A percentile compares a stretch with the other conserved stretches of the same genome.
phyloP scores from a whole-genome alignment of 2,329 filamentous ascomycete genomes.

The Nemania sp. region DNA sequence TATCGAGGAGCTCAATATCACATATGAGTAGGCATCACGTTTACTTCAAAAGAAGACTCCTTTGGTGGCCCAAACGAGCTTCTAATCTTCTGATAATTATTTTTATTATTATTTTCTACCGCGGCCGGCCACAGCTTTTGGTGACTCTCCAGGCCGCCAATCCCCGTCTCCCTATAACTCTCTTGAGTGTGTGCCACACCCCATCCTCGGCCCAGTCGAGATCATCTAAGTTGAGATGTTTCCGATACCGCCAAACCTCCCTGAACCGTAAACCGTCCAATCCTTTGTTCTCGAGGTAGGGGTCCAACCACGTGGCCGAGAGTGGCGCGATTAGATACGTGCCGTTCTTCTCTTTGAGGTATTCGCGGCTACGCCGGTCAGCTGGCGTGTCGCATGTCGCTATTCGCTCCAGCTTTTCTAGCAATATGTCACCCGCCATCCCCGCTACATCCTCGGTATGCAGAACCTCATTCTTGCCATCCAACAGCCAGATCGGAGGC shows the following conservation, averaged over 20 bases:
- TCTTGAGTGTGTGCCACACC: conserved; percentile 69
- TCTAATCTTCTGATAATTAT: not conserved
- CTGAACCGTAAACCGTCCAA: conserved; percentile 65
- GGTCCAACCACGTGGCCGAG: conserved; percentile 72
- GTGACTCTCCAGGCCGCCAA: conserved; percentile 67
- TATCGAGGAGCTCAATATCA: not conserved
- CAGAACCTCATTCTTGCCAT: conserved; percentile 75
- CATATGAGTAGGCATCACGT: not conserved
- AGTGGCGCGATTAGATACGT: conserved; percentile 75
- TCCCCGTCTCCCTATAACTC: conserved; percentile 68
- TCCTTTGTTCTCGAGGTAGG: conserved; percentile 63
- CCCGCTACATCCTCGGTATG: conserved; percentile 76
- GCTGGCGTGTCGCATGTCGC: conserved; percentile 67
- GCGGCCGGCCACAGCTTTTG: conserved; percentile 56
- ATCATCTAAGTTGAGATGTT: conserved; percentile 79
- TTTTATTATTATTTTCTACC: conserved; percentile 17
- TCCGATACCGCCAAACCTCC: conserved; percentile 69
- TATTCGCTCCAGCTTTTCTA: conserved; percentile 60
- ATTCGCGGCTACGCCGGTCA: conserved; percentile 59
- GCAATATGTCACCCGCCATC: conserved; percentile 62
- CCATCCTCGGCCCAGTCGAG: conserved; percentile 79
- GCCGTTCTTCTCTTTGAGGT: conserved; percentile 64
- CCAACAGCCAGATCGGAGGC: conserved; percentile 78
- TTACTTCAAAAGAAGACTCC: not conserved
- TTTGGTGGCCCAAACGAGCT: too few relatives aligned